A percentile compares a stretch with the other conserved stretches of the same genome.
Conservation (phyloP, 2,329 filamentous ascomycete species). For the Claviceps capensis region DNA sequence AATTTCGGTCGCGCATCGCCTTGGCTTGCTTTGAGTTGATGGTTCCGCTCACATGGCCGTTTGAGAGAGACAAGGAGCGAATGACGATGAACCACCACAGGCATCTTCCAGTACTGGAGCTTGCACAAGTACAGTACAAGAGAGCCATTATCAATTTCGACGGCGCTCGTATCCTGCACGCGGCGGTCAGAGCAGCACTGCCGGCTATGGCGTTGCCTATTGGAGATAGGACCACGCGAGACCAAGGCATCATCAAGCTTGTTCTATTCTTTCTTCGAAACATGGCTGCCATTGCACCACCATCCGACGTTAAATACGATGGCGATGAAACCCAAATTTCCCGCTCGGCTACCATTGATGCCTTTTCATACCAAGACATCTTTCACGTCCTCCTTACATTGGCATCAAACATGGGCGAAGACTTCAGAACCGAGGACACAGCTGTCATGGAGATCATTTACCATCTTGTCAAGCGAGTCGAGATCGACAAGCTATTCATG, state of each 20-base stretch:
- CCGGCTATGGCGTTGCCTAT: conserved; percentile 73
- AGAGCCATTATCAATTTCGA: conserved; percentile 75
- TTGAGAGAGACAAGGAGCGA: conserved; percentile 63
- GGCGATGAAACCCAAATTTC: conserved; percentile 86
- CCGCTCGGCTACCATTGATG: conserved; percentile 73
- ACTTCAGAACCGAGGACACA: conserved; percentile 81
- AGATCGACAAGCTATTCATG: conserved; percentile 75
- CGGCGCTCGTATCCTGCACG: conserved; percentile 61
- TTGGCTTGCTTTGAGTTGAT: conserved; percentile 82
- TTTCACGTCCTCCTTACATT: conserved; percentile 75
- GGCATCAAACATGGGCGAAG: conserved; percentile 84
- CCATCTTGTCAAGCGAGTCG: conserved; percentile 80
- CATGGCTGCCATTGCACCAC: conserved; percentile 68
- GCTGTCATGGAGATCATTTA: conserved; percentile 86
- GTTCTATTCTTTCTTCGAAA: conserved; percentile 84
- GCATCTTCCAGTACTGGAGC: conserved; percentile 77
- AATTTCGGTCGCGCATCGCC: conserved; percentile 63
- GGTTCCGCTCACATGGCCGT: conserved; percentile 86
- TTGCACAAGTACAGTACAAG: conserved; percentile 85
- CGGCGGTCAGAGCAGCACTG: conserved; percentile 65
- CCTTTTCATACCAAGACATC: conserved; percentile 82
- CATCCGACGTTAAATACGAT: conserved; percentile 58
- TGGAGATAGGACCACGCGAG: conserved; percentile 61
- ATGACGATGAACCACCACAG: conserved; percentile 90
- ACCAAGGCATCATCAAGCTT: conserved; percentile 86